Evolutionary conservation across 352 stramenopile species (phyloP).

Genomic region (Phytophthora sp.): DNA sequence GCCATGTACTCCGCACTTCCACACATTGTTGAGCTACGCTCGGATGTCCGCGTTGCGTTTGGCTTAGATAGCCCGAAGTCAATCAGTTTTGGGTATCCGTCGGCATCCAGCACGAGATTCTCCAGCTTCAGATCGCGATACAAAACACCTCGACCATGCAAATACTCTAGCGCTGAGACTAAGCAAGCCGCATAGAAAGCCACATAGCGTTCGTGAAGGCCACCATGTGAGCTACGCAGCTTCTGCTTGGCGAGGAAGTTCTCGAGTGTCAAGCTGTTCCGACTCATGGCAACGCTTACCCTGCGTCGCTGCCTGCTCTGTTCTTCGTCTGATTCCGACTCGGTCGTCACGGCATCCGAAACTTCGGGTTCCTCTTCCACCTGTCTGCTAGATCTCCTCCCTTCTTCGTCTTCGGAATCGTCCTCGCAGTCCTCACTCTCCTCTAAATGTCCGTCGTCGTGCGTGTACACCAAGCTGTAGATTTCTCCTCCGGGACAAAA

Average conservation of each 20-base stretch:
- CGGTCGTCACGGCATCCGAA: slow-evolving; percentile 31
- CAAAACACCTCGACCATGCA: slow-evolving; percentile 62
- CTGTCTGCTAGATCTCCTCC: slow-evolving; percentile 19
- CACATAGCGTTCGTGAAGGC: slow-evolving; percentile 87
- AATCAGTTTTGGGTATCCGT: slow-evolving; percentile 87
- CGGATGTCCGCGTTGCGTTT: slow-evolving; percentile 46
- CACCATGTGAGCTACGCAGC: slow-evolving; percentile 42
- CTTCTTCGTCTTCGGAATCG: slow-evolving; percentile 19
- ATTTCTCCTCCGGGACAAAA: slow-evolving; percentile 74
- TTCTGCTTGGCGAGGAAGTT: slow-evolving; percentile 51
- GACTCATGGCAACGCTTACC: slow-evolving; percentile 18
- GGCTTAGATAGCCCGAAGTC: slow-evolving; percentile 79
- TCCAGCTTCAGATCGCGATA: slow-evolving; percentile 91
- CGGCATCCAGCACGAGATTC: slow-evolving; percentile 84
- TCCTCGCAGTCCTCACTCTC: slow-evolving; percentile 23
- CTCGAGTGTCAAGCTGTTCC: slow-evolving; percentile 44
- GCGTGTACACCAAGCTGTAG: slow-evolving; percentile 89
- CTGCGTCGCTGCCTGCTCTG: slow-evolving; percentile 19
- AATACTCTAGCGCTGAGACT: slow-evolving; percentile 89
- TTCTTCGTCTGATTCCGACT: slow-evolving; percentile 56
- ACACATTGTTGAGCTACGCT: slow-evolving; percentile 61
- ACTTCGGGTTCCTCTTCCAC: slow-evolving; percentile 18
- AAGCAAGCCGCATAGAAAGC: slow-evolving; percentile 97
- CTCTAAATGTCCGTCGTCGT: slow-evolving; percentile 38
- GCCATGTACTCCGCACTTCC: slow-evolving; percentile 85